Conservation (phyloP, 306 rosid species). For the Cucumis melo region DNA sequence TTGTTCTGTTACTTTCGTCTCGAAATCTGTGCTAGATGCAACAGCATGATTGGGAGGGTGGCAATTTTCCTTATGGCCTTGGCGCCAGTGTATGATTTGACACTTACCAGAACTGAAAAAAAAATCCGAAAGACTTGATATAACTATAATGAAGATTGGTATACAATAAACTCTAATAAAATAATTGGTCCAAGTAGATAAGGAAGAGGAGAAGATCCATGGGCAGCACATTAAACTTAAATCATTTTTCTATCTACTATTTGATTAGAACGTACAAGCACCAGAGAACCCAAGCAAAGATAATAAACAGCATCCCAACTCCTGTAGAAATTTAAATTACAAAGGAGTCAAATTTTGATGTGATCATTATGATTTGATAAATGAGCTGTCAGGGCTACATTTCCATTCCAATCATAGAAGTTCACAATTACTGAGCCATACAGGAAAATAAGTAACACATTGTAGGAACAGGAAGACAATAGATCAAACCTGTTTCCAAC, state of each 20-base stretch:
- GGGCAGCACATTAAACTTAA: background rate
- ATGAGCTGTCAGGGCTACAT: background rate
- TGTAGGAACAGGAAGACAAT: no score
- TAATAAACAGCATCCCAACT: background rate
- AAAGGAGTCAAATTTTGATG: background rate
- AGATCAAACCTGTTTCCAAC: no score
- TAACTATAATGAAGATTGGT: background rate
- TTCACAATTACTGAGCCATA: background rate
- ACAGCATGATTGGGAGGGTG: conserved; percentile 29
- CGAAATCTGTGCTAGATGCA: conserved; percentile 18
- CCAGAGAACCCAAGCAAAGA: background rate
- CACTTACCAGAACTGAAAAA: conserved; percentile 70
- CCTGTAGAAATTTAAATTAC: background rate
- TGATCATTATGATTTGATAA: background rate
- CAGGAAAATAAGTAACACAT: background rate
- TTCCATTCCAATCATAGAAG: background rate
- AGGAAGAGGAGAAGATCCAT: background rate
- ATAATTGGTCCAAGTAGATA: background rate
- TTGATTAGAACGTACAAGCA: background rate
- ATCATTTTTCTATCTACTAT: background rate
- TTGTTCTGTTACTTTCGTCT: conserved; percentile 20
- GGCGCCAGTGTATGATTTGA: conserved; percentile 88
- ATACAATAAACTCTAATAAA: background rate
- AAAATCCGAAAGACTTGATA: background rate
- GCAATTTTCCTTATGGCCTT: conserved; percentile 84